These are phyloP conservation scores for Botryobasidium botryosum DNA, from an alignment of 768 basidiomycete species.

Conservation along the genomic window DNA sequence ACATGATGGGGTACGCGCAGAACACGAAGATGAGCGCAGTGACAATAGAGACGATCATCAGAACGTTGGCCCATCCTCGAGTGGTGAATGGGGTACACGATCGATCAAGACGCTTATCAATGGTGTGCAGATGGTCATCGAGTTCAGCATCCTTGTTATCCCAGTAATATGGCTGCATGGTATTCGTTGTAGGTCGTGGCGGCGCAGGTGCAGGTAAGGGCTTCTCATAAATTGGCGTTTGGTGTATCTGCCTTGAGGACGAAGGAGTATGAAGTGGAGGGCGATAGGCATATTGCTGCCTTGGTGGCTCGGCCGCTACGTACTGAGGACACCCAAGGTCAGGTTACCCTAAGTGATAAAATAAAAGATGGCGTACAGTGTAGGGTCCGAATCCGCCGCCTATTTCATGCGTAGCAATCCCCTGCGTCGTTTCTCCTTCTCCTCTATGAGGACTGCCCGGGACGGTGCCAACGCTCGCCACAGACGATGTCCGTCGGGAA, in stretches of 20 bases:
- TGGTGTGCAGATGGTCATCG: constrained; percentile 76
- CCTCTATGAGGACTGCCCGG: too few species aligned
- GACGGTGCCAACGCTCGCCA: too few species aligned
- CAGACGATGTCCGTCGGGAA: too few species aligned
- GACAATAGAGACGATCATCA: constrained; percentile 52
- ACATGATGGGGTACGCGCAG: constrained; percentile 76
- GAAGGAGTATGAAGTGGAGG: constrained; percentile 8
- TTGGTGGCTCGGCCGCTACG: neutral
- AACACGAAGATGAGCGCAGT: constrained; percentile 61
- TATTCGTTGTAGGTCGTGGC: constrained; percentile 33
- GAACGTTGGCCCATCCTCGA: constrained; percentile 71
- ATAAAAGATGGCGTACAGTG: constrained; percentile 33
- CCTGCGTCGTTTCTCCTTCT: too few species aligned
- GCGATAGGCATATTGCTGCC: constrained; percentile 10
- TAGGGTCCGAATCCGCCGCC: constrained; percentile 76
- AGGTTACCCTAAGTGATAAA: neutral
- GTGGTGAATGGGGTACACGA: constrained; percentile 59
- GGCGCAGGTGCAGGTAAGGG: constrained; percentile 7
- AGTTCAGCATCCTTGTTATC: constrained; percentile 61
- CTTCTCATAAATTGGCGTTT: neutral
- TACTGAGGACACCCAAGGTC: neutral
- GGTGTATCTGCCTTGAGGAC: constrained; percentile 6
- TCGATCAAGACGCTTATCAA: constrained; percentile 40
- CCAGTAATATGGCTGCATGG: constrained; percentile 58
- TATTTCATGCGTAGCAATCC: constrained; percentile 31